Base-by-base conservation (phyloP, 192 early-diverging fungal genomes). In the Allomyces macrogynus region DNA sequence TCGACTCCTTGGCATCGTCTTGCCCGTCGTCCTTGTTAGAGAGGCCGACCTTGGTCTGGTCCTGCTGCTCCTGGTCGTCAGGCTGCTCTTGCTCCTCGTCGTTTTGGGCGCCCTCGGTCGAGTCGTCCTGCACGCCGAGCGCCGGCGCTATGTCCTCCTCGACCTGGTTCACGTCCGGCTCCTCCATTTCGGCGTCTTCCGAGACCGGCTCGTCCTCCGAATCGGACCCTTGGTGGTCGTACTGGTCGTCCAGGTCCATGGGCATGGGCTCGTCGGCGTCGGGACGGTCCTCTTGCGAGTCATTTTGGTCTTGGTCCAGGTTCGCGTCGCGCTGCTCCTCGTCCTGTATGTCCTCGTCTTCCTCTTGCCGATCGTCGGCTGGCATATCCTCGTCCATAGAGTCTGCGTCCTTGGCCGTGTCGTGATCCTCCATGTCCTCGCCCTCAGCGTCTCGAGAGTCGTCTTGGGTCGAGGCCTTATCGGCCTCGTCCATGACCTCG, bases 131-230 rank as follows among this genome's bases (percentile, higher is more conserved):
- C 64, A 81, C 77, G 24, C 77, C 72, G 5, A 78, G 78, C 61
- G 76, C 71, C 63, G 74, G 67, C 23, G 77, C 75, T 26, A 80
- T 79, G 7, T 78, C 74, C 43, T 83, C 68, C 62, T 82, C 75
- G n/a, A 77, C 68, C 49, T 81, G 69, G 10, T 77, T 71, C 43
- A 75, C 68, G 7, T 75, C 66, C 11, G 61, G 49, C 23, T 62
- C 62, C 23, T 75, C 66, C n/a, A 43, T 62, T 67, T 70, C 64
- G 12, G 63, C 67, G 24, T 63, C 62, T 16, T 70, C 69, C 14
- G 40, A 64, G 11, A 68, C 67, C 24, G 67, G 72, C 18, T 62
- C 63, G 20, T 61, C 65, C 23, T 68, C 63, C 61, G 65, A 69
- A 23, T 78, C 67, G 49, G 71, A 69, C 61, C 73, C 69, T 1